These are phyloP conservation scores for Pleoardoris graminearum DNA, from an alignment of 2,329 filamentous ascomycete species.

Conservation along the genomic window DNA sequence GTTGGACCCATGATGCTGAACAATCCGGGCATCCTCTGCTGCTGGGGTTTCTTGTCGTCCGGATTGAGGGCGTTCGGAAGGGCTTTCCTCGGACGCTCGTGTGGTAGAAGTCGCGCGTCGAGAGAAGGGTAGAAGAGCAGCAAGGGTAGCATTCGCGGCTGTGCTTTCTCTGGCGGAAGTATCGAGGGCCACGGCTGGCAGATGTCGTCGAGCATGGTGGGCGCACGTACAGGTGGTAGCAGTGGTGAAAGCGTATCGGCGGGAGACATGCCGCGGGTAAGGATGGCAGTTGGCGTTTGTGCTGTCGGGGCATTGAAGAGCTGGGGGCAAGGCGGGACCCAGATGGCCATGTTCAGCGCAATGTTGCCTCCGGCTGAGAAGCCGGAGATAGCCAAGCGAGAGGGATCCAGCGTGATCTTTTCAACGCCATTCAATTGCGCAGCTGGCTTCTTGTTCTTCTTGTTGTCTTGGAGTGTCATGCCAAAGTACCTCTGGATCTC, in stretches of 20 bases:
- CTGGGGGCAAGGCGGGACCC: conserved; percentile 36
- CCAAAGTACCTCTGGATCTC: conserved; percentile 41
- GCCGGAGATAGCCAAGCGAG: conserved; percentile 48
- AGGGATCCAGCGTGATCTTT: conserved; percentile 44
- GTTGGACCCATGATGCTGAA: conserved; percentile 48
- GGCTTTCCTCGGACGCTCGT: conserved; percentile 44
- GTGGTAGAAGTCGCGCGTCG: conserved; percentile 47
- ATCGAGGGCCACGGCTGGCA: conserved; percentile 42
- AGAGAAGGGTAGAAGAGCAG: conserved; percentile 51
- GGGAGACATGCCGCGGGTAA: conserved; percentile 12
- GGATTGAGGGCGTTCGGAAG: conserved; percentile 42
- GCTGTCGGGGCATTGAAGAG: conserved; percentile 19
- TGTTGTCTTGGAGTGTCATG: conserved; percentile 27
- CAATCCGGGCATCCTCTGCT: conserved; percentile 38
- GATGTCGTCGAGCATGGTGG: conserved; percentile 38
- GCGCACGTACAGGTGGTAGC: conserved; percentile 32
- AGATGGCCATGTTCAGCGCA: conserved; percentile 50
- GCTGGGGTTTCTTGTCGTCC: conserved; percentile 34
- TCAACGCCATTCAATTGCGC: conserved; percentile 23
- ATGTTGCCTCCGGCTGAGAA: conserved; percentile 54
- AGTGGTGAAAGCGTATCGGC: conserved; percentile 31
- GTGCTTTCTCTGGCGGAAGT: conserved; percentile 40
- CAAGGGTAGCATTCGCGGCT: conserved; percentile 43
- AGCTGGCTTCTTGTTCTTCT: conserved; percentile 20
- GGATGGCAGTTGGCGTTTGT: neutral